These are phyloP conservation scores for Plasmodium ovale DNA, from an alignment of 169 alveolate genomes.

Conservation along the genomic window DNA sequence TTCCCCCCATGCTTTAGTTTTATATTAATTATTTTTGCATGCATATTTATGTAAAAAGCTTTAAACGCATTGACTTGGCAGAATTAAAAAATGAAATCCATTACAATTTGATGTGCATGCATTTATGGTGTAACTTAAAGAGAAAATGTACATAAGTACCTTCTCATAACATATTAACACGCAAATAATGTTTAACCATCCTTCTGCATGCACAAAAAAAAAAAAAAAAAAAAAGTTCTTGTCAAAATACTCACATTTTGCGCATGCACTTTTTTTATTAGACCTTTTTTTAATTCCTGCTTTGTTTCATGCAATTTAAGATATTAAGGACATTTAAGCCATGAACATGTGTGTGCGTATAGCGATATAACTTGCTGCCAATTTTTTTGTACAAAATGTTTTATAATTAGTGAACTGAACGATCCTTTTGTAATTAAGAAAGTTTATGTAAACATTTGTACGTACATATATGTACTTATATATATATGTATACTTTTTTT, in stretches of 20 bases:
- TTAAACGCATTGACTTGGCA: neutral
- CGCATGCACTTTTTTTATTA: constrained; percentile 20
- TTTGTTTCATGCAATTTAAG: neutral
- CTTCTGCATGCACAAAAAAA: constrained; percentile 37
- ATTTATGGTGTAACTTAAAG: neutral
- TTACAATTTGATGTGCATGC: neutral
- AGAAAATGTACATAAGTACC: too few relatives aligned
- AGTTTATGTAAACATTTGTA: neutral
- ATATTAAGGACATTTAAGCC: neutral
- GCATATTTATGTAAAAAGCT: neutral
- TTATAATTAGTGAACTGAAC: too few relatives aligned
- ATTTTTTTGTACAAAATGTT: too few relatives aligned
- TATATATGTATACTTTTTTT: neutral
- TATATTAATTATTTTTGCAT: too few relatives aligned
- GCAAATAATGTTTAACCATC: neutral
- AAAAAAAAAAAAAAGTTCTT: neutral
- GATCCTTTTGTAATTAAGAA: neutral
- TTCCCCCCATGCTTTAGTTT: too few relatives aligned
- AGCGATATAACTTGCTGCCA: neutral
- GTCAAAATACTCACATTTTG: constrained; percentile 17
- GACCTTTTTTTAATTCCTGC: neutral
- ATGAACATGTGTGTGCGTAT: neutral
- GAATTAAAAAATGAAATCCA: neutral
- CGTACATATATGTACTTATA: neutral
- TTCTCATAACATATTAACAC: neutral